These are phyloP conservation scores for Pyronema omphalodes DNA, from an alignment of 495 filamentous ascomycete species.

Conservation along the genomic window DNA sequence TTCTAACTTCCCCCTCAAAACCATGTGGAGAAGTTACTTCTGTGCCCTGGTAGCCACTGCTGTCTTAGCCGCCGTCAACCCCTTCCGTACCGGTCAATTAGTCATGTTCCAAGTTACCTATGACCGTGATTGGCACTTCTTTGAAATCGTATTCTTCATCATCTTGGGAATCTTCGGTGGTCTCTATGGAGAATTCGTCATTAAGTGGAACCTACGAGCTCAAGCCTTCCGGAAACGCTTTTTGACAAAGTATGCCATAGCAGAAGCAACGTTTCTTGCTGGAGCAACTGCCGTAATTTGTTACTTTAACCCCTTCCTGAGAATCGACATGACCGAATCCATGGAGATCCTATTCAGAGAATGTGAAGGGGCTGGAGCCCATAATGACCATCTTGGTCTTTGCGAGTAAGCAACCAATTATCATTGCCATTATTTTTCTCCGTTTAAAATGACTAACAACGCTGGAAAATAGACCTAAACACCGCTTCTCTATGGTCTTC, in stretches of 20 bases:
- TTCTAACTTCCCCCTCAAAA: constrained; percentile 93
- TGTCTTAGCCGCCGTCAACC: constrained; percentile 87
- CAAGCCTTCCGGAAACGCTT: constrained; percentile 94
- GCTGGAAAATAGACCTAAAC: not conserved
- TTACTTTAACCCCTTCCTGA: constrained; percentile 87
- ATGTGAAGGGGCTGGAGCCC: constrained; percentile 62
- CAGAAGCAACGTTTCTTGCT: constrained; percentile 76
- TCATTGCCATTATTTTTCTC: not conserved
- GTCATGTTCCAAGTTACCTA: constrained; percentile 99
- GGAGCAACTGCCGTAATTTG: constrained; percentile 72
- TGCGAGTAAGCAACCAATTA: constrained; percentile 40
- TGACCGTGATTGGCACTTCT: constrained; percentile 94
- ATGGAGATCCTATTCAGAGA: constrained; percentile 96
- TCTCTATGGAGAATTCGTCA: constrained; percentile 89
- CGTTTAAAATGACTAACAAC: not conserved
- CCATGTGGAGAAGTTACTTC: constrained; percentile 95
- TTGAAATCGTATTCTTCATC: constrained; percentile 84
- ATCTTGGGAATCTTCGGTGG: constrained; percentile 86
- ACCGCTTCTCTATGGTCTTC: constrained; percentile 57
- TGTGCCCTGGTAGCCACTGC: constrained; percentile 93
- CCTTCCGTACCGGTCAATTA: constrained; percentile 90
- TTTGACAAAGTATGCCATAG: constrained; percentile 60
- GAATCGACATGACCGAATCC: constrained; percentile 97
- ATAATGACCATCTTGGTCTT: constrained; percentile 68
- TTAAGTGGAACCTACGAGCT: constrained; percentile 89